These are phyloP conservation scores for Triglochin maritima DNA, from an alignment of 106 monocot genomes.

Conservation along the genomic window DNA sequence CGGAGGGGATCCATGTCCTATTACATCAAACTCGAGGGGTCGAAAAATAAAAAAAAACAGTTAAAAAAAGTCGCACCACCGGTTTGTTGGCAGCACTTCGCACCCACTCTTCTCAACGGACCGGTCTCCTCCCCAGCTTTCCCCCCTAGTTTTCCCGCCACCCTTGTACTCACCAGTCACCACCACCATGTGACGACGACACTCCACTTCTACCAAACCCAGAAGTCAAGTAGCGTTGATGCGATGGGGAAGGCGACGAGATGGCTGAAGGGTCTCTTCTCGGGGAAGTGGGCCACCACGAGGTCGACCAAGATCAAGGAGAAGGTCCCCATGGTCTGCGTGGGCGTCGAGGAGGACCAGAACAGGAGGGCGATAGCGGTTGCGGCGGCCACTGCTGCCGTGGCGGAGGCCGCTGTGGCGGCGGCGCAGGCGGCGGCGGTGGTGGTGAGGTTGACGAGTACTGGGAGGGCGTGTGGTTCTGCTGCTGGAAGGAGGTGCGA, in stretches of 20 bases:
- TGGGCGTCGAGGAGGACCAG: slow-evolving; percentile 29
- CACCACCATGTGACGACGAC: no score
- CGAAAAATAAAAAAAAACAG: no score
- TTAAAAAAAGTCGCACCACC: no score
- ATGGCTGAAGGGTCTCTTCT: not conserved
- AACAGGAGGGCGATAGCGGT: slow-evolving; percentile 65
- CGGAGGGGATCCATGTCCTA: no score
- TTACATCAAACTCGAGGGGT: no score
- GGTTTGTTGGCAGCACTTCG: no score
- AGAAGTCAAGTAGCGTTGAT: not conserved
- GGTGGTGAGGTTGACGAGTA: slow-evolving; percentile 63
- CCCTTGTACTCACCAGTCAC: not conserved
- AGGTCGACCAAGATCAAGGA: slow-evolving; percentile 39
- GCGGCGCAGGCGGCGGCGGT: slow-evolving; percentile 63
- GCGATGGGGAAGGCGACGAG: slow-evolving; percentile 2
- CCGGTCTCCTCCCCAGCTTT: no score
- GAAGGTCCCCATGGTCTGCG: not conserved
- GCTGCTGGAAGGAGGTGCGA: slow-evolving; percentile 19
- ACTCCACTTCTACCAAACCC: not conserved
- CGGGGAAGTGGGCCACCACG: slow-evolving; percentile 30
- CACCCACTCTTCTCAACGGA: no score
- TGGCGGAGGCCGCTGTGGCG: slow-evolving; percentile 67
- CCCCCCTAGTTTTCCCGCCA: not conserved
- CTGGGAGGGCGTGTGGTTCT: slow-evolving; percentile 22
- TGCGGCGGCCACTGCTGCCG: slow-evolving; percentile 74